Conservation (phyloP, 2,329 filamentous ascomycete genomes). For the Epichloe sp. region DNA sequence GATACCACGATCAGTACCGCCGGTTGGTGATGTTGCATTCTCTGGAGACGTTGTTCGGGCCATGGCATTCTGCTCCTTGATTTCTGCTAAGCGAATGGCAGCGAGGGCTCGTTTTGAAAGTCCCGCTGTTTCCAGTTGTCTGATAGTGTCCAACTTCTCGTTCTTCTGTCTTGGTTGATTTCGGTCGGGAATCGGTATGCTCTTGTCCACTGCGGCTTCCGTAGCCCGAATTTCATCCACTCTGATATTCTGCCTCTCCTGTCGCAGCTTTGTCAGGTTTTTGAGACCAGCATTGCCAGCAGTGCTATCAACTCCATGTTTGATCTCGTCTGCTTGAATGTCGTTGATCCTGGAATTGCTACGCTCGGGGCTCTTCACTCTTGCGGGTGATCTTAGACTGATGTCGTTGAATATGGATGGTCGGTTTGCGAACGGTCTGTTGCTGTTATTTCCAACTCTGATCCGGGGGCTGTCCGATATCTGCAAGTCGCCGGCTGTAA, state of each 20-base stretch:
- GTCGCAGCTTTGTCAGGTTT: not conserved
- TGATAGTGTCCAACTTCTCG: constrained; percentile 37
- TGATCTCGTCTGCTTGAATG: constrained; percentile 29
- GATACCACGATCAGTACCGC: constrained; percentile 11
- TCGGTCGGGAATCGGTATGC: constrained; percentile 19
- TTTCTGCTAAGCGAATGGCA: constrained; percentile 38
- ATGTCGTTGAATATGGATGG: constrained; percentile 18
- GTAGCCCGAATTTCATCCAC: constrained; percentile 24
- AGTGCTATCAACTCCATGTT: constrained; percentile 16
- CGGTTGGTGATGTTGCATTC: constrained; percentile 19
- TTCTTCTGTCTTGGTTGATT: constrained; percentile 21
- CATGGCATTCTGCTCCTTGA: constrained; percentile 35
- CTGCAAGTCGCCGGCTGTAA: constrained; percentile 42
- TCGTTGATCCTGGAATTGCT: constrained; percentile 33
- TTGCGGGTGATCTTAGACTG: constrained; percentile 16
- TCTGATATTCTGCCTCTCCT: not conserved
- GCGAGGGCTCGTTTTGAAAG: constrained; percentile 34
- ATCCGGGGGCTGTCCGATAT: constrained; percentile 44
- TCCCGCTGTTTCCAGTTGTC: constrained; percentile 28
- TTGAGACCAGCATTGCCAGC: not conserved
- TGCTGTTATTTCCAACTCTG: constrained; percentile 16
- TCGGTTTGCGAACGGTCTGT: constrained; percentile 23
- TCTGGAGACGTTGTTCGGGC: constrained; percentile 31
- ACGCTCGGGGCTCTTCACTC: constrained; percentile 16
- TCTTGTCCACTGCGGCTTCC: constrained; percentile 19